A percentile compares a stretch with the other conserved stretches of the same genome.
These are phyloP conservation scores for Acacia confusa DNA, from an alignment of 306 rosid genomes.

Conservation along the genomic window DNA sequence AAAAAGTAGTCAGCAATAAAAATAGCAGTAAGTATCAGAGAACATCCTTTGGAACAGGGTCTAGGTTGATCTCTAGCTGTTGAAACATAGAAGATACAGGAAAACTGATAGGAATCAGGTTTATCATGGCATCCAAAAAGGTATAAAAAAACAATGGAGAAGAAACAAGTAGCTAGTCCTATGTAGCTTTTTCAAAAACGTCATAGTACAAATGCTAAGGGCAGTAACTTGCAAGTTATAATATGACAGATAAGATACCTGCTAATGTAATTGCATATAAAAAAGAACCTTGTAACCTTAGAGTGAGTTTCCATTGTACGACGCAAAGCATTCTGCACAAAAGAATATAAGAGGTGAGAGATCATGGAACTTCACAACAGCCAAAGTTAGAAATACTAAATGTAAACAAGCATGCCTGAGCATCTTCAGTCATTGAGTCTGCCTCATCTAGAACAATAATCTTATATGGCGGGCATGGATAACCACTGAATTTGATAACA, in stretches of 20 bases:
- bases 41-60: not conserved
- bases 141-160: not conserved
- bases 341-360: slow-evolving; percentile 16
- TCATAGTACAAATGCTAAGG: not conserved
- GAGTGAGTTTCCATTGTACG: slow-evolving; percentile 96
- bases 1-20: not conserved
- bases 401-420: slow-evolving; percentile 61
- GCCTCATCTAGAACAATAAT: slow-evolving; percentile 96
- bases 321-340: slow-evolving; percentile 85
- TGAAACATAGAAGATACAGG: not conserved
- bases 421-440: slow-evolving; percentile 98
- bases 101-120: slow-evolving; percentile 6
- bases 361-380: slow-evolving; percentile 3
- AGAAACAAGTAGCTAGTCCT: not conserved
- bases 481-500: slow-evolving; percentile 49
- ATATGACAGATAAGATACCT: slow-evolving; percentile 46
- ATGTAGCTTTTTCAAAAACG: not conserved
- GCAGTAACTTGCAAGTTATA: slow-evolving; percentile 11
- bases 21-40: not conserved
- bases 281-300: slow-evolving; percentile 88
- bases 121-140: not conserved
- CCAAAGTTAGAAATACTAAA: not conserved
- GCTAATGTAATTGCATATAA: slow-evolving; percentile 96
- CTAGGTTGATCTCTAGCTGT: not conserved
- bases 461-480: slow-evolving; percentile 91